Conservation (phyloP, 768 basidiomycete genomes). For the Hygrophoropsis aurantiaca region DNA sequence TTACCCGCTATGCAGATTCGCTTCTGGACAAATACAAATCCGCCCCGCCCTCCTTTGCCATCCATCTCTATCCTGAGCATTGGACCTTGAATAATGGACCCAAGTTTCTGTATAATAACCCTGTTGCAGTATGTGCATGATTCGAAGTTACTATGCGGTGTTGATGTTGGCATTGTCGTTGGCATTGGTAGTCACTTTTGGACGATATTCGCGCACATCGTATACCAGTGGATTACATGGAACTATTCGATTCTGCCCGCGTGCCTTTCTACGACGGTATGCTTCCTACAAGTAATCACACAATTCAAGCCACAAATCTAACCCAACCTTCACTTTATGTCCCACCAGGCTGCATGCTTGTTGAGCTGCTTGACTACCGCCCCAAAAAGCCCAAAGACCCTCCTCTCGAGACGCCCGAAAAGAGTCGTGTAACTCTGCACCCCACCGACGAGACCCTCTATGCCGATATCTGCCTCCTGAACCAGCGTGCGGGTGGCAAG, state of each 20-base stretch:
- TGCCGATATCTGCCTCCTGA: constrained; percentile 74
- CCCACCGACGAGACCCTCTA: constrained; percentile 78
- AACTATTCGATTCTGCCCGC: constrained; percentile 69
- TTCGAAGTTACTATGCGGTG: constrained; percentile 1
- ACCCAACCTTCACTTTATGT: constrained; percentile 2
- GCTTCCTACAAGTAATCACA: constrained; percentile 11
- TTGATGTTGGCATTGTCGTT: constrained; percentile 2
- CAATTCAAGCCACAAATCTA: background rate
- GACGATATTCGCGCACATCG: constrained; percentile 82
- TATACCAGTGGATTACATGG: constrained; percentile 84
- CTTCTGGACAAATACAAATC: constrained; percentile 57
- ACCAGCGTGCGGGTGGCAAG: constrained; percentile 51
- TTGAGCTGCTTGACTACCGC: constrained; percentile 79
- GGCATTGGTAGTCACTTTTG: constrained; percentile 67
- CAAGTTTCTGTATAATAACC: constrained; percentile 81
- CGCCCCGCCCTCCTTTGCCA: constrained; percentile 71
- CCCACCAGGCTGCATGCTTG: constrained; percentile 74
- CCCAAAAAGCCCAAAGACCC: constrained; percentile 57
- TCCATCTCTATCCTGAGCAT: constrained; percentile 75
- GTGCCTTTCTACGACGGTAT: constrained; percentile 85
- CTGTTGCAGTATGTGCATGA: constrained; percentile 52
- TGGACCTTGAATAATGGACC: constrained; percentile 82
- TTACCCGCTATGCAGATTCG: constrained; percentile 60
- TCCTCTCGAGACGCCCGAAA: constrained; percentile 56
- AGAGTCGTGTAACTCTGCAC: constrained; percentile 72